Evolutionary conservation across 176 grass and related monocot species (phyloP).

Genomic region (Neostapfia colusana): DNA sequence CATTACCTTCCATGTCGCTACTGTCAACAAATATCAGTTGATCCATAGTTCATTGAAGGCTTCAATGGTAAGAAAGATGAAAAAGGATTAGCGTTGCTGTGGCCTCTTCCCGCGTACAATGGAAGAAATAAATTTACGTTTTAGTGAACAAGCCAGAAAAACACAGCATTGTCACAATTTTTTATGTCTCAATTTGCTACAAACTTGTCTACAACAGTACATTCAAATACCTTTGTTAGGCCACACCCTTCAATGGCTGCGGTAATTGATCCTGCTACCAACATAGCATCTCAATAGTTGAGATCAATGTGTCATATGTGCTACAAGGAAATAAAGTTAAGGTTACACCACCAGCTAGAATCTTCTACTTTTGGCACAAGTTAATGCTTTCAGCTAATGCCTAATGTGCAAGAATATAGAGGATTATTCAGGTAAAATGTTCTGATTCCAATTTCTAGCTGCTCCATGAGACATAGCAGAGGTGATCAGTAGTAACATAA

Average conservation of each 20-base stretch:
- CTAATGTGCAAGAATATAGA: conserved; percentile 1
- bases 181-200: background rate
- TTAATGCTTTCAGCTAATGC: conserved; percentile 16
- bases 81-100: background rate
- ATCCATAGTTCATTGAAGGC: background rate
- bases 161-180: background rate
- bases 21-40: background rate
- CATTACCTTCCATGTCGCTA: background rate
- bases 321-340: background rate
- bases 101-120: background rate
- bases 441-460: background rate
- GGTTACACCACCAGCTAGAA: conserved; percentile 22
- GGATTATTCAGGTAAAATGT: background rate
- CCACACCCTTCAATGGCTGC: background rate
- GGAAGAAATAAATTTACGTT: background rate
- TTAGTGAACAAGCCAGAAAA: conserved; percentile 16
- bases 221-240: conserved; percentile 28
- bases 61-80: conserved; percentile 2
- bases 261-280: conserved; percentile 19
- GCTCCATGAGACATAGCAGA: background rate
- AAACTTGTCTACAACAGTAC: background rate
- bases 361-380: conserved; percentile 12
- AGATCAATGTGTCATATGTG: conserved; percentile 8
- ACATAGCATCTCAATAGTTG: background rate
- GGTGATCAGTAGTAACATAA: background rate